Base-by-base conservation (phyloP, 2,329 filamentous ascomycete genomes). In the Periconia digitata region DNA sequence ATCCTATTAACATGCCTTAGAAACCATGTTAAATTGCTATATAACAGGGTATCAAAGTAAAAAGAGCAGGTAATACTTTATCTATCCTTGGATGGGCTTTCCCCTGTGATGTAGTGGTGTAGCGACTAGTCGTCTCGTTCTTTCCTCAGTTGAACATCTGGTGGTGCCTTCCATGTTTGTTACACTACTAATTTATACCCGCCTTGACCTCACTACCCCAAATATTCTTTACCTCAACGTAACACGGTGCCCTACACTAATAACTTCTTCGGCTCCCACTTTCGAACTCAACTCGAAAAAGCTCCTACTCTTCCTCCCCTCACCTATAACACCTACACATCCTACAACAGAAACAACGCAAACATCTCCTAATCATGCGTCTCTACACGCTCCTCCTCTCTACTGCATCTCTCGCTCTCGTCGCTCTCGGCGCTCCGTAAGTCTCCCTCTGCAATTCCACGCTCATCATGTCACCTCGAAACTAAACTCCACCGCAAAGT, bases 371-470 rank as follows among this genome's bases (percentile, higher is more conserved):
- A 20, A 37, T 20, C 23, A 49, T 49, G 46, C 29, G 21, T 8
- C 27, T 38, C 40, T 23, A 23, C 24, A 37, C 35, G 24, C 24
- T 44, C 18, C 24, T 49, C 27, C 6, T 29, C 21, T 15, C 40
- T 18, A 23, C 39, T 16, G 15, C 17, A 23, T 20, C 23, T 27
- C 15, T 43, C 21, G 13, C 45, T 27, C 21, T 21, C 34, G 5
- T 46, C 39, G 21, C 27, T 8, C 15, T 41, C 40, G 40, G 22
- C 36, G 43, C 36, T 39, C 36, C 39, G 17, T 41, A 38, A 23
- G 29, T 37, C 3, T 6, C 15, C 21, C 21, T 8, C 18, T 8
- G n/a, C 32, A 1, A 17, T 29, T 10, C 20, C 27, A 16, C n/a
- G 16, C 24, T n/a, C n/a, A n/a, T n/a, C n/a, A n/a, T n/a, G n/a